These are phyloP conservation scores for Geum urbanum DNA, from an alignment of 306 rosid species.

Conservation along the genomic window DNA sequence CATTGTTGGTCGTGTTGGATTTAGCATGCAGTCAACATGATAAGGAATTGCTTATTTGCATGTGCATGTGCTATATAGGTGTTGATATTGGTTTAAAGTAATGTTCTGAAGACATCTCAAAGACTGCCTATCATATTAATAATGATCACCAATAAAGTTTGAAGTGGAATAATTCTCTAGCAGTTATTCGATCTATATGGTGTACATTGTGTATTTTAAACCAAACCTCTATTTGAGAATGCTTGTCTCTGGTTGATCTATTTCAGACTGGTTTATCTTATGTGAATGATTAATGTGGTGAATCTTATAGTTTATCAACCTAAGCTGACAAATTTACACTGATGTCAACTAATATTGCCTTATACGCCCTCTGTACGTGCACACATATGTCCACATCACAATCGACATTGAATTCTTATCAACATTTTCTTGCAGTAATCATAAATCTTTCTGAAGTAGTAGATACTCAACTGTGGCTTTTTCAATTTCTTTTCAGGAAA, in stretches of 20 bases:
- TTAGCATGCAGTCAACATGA: background rate
- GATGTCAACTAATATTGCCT: slow-evolving; percentile 5
- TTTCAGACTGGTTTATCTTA: background rate
- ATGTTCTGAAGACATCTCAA: background rate
- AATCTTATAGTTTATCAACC: background rate
- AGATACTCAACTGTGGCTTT: background rate
- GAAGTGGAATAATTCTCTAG: background rate
- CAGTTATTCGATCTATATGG: background rate
- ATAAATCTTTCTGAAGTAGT: background rate
- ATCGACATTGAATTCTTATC: background rate
- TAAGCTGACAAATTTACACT: background rate
- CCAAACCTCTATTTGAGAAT: background rate
- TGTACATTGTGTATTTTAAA: background rate
- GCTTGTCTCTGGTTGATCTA: background rate
- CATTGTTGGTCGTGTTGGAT: background rate
- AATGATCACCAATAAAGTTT: background rate
- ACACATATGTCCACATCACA: background rate
- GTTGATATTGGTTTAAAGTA: background rate
- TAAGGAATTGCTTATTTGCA: background rate
- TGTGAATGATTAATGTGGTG: background rate
- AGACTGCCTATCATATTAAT: background rate
- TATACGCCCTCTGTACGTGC: background rate
- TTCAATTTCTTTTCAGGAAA: slow-evolving; percentile 59
- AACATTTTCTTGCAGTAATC: background rate
- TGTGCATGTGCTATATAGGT: background rate